Base-by-base conservation (phyloP, 495 filamentous ascomycete genomes). In the Chaetomium fimeti region DNA sequence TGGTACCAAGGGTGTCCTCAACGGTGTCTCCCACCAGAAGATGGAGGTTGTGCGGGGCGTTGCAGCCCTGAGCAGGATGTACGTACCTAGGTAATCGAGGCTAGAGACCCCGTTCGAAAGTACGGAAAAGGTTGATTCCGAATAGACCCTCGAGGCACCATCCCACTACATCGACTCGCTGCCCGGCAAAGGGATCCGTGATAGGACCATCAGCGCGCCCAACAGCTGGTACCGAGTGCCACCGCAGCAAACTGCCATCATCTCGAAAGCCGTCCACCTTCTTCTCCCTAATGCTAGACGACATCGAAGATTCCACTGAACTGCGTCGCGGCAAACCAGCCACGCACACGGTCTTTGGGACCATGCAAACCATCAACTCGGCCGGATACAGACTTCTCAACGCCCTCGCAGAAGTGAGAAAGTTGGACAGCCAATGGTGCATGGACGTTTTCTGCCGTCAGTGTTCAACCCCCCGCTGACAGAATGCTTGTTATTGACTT, bases 361-460 rank as follows among this genome's bases (percentile, higher is more conserved):
- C 85, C 0, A 88, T 90, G 5, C 91, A 94, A 71, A 93, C 91
- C 8, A 93, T 96, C 75, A 96, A 96, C 73, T 87, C 87, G 0
- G 90, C 91, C 15, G 93, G 93, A 73, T 94, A 93, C 68, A 85
- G 92, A 29, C 92, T 92, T 74, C 92, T 95, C 69, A 79, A 85
- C 45, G 92, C 91, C 0, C 53, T 62, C 22, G 3, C 1, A 0
- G 59, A 65, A 25, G 78, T 94, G 18, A 82, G 86, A 65, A 87
- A 89, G 71, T 85, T 86, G 3, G 48, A n/a, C 0, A 51, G 36
- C 20, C 15, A 32, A 29, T 5, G 12, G 24, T 64, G 61, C 29
- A 29, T 66, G 54, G 42, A 55, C 12, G 25, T 58, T 3, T 62
- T 66, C 18, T 58, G 61, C 28, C 43, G 61, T 63, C 9, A 27